Percentiles rank a stretch among this genome's conserved stretches.
phyloP scores from a whole-genome alignment of 2,329 filamentous ascomycete genomes.

The Neonectria neomacrospora region DNA sequence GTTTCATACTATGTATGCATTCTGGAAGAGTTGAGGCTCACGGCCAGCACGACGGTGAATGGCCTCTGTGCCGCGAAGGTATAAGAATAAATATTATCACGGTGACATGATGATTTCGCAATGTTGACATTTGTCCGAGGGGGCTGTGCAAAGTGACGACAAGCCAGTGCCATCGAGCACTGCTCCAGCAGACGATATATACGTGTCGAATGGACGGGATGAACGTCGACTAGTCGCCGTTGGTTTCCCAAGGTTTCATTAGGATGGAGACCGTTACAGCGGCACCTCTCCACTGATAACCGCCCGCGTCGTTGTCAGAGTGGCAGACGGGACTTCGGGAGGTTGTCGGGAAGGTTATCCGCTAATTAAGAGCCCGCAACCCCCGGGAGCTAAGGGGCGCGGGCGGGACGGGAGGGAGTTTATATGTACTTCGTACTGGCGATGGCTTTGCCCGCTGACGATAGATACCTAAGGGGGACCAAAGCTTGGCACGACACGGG shows the following conservation, averaged over 20 bases:
- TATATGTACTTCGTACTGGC: not conserved
- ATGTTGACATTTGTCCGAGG: not conserved
- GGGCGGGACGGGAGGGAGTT: not conserved
- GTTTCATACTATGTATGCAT: not conserved
- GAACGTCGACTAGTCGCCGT: not conserved
- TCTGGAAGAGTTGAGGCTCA: not conserved
- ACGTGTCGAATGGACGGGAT: not conserved
- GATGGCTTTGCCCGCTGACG: not conserved
- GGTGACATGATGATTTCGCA: not conserved
- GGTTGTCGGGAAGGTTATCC: not conserved
- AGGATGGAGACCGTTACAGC: not conserved
- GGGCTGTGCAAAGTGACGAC: not conserved
- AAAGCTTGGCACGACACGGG: not conserved
- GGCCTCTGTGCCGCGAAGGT: not conserved
- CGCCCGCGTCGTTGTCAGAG: not conserved
- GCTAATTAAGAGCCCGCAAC: slow-evolving; percentile 3
- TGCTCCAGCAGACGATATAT: not conserved
- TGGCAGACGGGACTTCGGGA: not conserved
- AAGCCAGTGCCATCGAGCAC: not conserved
- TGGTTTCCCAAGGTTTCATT: not conserved
- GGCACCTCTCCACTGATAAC: slow-evolving; percentile 1
- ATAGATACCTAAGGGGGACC: not conserved
- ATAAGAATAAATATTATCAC: not conserved
- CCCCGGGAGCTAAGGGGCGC: slow-evolving; percentile 5
- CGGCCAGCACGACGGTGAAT: not conserved